A percentile compares a stretch with the other conserved stretches of the same genome.
Conservation (phyloP, 352 stramenopile genomes). For the Globisporangium camurandrum region DNA sequence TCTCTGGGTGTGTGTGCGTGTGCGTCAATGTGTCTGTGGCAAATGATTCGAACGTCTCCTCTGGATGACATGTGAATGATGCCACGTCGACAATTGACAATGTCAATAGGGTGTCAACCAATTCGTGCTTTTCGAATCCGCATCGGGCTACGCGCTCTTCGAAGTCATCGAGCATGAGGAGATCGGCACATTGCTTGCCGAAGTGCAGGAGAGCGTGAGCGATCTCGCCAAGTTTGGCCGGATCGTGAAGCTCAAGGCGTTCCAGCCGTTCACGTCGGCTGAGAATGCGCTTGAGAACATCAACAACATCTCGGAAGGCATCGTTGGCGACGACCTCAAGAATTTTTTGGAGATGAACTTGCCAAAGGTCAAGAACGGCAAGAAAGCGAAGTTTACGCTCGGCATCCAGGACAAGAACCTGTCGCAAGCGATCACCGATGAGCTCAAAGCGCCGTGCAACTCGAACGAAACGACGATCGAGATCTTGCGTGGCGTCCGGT, state of each 20-base stretch:
- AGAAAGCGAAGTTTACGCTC: conserved; percentile 87
- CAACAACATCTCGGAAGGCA: conserved; percentile 96
- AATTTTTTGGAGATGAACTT: conserved; percentile 99
- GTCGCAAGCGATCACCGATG: conserved; percentile 94
- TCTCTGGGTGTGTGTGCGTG: background rate
- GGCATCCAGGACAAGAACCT: conserved; percentile 92
- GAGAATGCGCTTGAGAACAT: conserved; percentile 99
- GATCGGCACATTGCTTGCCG: conserved; percentile 84
- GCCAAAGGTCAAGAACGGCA: conserved; percentile 92
- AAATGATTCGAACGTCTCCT: background rate
- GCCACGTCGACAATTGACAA: background rate
- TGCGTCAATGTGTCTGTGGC: background rate
- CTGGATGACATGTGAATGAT: too few species aligned
- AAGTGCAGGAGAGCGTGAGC: conserved; percentile 89
- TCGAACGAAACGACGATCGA: conserved; percentile 97
- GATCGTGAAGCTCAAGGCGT: conserved; percentile 98
- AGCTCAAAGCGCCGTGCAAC: conserved; percentile 90
- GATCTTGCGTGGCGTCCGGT: conserved; percentile 93
- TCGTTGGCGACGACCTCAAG: conserved; percentile 91
- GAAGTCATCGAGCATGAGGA: conserved; percentile 98
- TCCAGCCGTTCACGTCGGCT: conserved; percentile 98
- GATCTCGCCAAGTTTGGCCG: conserved; percentile 94
- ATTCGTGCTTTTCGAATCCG: conserved; percentile 96
- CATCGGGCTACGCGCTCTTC: conserved; percentile 98
- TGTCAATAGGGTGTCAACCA: conserved; percentile 52